Evolutionary conservation across 176 grass and related monocot species (phyloP).

Genomic region (Juncus effusus): DNA sequence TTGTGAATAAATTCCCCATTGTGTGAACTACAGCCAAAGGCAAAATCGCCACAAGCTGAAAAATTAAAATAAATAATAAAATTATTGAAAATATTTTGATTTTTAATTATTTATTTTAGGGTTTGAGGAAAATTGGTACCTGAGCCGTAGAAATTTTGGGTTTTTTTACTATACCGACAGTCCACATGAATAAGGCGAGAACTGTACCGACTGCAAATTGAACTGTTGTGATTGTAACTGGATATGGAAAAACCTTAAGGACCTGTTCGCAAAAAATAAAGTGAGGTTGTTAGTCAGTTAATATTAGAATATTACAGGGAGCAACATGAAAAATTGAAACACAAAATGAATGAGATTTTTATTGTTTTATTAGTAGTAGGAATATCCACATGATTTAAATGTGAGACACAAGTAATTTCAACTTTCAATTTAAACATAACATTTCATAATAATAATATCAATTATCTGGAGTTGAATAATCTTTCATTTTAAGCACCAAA

Average conservation of each 20-base stretch:
- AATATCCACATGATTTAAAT: too few species aligned
- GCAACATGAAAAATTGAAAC: not conserved
- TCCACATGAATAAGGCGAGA: slow-evolving; percentile 41
- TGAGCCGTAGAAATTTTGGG: slow-evolving; percentile 67
- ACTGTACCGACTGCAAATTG: slow-evolving; percentile 54
- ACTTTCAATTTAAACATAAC: too few species aligned
- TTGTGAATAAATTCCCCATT: slow-evolving; percentile 78
- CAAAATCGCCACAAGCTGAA: slow-evolving; percentile 52
- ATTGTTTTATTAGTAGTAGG: not conserved
- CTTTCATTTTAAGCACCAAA: not conserved
- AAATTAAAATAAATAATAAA: slow-evolving; percentile 11
- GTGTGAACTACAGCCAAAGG: slow-evolving; percentile 64
- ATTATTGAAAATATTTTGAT: slow-evolving; percentile 4
- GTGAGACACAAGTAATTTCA: too few species aligned
- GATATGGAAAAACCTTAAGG: slow-evolving; percentile 66
- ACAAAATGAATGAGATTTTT: not conserved
- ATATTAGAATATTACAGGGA: not conserved
- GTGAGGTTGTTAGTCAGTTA: not conserved
- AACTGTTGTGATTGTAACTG: slow-evolving; percentile 51
- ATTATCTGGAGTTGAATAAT: too few species aligned
- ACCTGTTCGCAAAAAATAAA: slow-evolving; percentile 42
- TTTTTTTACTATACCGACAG: slow-evolving; percentile 43
- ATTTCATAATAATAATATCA: too few species aligned
- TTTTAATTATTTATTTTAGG: not conserved
- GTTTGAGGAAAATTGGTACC: slow-evolving; percentile 30